These are phyloP conservation scores for Hanseniaspora clermontiae DNA, from an alignment of 805 yeast species.

Conservation along the genomic window DNA sequence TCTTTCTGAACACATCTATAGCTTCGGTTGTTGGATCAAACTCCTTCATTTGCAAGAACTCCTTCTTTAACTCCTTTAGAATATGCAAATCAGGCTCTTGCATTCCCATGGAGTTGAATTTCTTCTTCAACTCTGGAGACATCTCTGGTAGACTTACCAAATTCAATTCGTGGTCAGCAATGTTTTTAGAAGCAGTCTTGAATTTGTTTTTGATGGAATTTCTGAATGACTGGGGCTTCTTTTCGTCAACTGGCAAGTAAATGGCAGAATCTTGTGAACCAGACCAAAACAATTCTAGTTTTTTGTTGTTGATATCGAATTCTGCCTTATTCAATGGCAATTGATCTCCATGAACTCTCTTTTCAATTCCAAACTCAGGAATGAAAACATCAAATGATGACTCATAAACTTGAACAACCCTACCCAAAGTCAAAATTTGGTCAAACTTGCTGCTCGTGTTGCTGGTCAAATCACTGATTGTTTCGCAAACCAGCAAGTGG, in stretches of 20 bases:
- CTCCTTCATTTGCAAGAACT: constrained; percentile 15
- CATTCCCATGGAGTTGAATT: constrained; percentile 40
- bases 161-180: constrained; percentile 41
- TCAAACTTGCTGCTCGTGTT: constrained; percentile 51
- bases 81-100: constrained; percentile 33
- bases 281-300: constrained; percentile 83
- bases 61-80: constrained; percentile 21
- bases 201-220: constrained; percentile 66
- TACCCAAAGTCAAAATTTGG: constrained; percentile 71
- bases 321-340: constrained; percentile 86
- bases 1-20: constrained; percentile 45
- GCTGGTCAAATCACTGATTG: constrained; percentile 59
- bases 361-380: constrained; percentile 90
- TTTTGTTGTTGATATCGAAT: constrained; percentile 54
- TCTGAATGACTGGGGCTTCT: constrained; percentile 61
- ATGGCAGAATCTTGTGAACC: constrained; percentile 85
- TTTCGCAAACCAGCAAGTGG: constrained; percentile 72
- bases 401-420: constrained; percentile 85
- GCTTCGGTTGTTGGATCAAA: not conserved
- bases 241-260: constrained; percentile 81
- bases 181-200: constrained; percentile 57
- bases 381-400: constrained; percentile 87
- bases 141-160: constrained; percentile 20
- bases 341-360: constrained; percentile 95
- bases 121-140: constrained; percentile 35